phyloP scores from a whole-genome alignment of 306 rosid species.

The Bauhinia variegata region DNA sequence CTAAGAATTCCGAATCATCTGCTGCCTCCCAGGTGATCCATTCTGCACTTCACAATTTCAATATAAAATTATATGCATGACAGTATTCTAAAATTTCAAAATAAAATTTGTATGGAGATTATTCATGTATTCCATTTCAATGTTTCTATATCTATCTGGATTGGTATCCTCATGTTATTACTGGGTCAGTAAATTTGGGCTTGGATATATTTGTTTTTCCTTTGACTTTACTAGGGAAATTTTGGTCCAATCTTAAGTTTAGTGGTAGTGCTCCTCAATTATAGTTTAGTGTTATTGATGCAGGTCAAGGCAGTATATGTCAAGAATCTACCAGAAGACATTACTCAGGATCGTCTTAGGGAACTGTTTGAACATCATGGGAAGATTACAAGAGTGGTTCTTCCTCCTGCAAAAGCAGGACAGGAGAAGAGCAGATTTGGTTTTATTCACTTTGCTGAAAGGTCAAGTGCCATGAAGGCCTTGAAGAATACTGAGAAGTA shows the following conservation, averaged over 20 bases:
- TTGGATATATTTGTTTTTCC: neutral
- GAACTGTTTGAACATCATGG: slow-evolving; percentile 68
- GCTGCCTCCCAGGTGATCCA: slow-evolving; percentile 60
- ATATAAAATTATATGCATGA: slow-evolving; percentile 4
- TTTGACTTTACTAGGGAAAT: slow-evolving; percentile 21
- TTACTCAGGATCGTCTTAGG: slow-evolving; percentile 56
- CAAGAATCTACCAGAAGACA: slow-evolving; percentile 69
- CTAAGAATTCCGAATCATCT: slow-evolving; percentile 65
- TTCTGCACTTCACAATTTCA: slow-evolving; percentile 4
- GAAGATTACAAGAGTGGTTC: slow-evolving; percentile 68
- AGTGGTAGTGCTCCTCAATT: neutral
- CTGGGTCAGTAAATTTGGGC: neutral
- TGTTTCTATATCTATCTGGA: neutral
- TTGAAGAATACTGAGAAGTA: slow-evolving; percentile 66
- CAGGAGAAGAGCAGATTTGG: slow-evolving; percentile 72
- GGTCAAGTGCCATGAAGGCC: slow-evolving; percentile 70
- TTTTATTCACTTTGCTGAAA: slow-evolving; percentile 72
- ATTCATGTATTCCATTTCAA: neutral
- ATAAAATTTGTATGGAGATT: slow-evolving; percentile 1
- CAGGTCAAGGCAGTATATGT: slow-evolving; percentile 72
- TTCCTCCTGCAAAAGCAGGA: slow-evolving; percentile 75
- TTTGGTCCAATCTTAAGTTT: slow-evolving; percentile 21
- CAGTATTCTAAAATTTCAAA: neutral
- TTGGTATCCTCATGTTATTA: neutral
- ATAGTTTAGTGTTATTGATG: slow-evolving; percentile 38